A percentile compares a stretch with the other conserved stretches of the same genome.
These are phyloP conservation scores for Beauveria pseudobassiana DNA, from an alignment of 2,329 filamentous ascomycete species.

Conservation along the genomic window DNA sequence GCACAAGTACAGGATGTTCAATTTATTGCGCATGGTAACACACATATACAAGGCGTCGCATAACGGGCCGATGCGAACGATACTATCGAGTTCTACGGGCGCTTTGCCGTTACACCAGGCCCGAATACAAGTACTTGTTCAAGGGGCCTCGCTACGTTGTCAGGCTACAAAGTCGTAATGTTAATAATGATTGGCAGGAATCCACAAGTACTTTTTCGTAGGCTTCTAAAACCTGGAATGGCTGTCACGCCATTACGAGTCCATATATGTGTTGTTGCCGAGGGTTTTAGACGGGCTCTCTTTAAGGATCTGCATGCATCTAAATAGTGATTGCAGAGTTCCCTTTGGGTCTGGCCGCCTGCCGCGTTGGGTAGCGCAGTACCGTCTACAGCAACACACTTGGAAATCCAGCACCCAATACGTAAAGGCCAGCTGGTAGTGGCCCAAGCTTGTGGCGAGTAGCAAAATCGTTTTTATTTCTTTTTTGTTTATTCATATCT, in stretches of 20 bases:
- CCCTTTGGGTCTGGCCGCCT: background rate
- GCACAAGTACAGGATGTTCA: background rate
- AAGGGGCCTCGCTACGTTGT: background rate
- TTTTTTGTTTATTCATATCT: too few relatives aligned
- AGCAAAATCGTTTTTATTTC: background rate
- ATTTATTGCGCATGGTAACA: background rate
- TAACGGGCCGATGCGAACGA: constrained; percentile 7
- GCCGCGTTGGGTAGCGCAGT: background rate
- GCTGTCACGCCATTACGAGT: background rate
- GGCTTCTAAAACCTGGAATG: background rate
- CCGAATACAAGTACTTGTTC: background rate
- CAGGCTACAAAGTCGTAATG: background rate
- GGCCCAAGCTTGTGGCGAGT: constrained; percentile 2
- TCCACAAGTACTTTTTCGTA: too few relatives aligned
- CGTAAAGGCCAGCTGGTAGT: background rate
- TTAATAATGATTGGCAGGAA: background rate
- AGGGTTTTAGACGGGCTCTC: background rate
- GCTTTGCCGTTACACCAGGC: background rate
- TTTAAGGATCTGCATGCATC: background rate
- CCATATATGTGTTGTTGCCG: background rate
- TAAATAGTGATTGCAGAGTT: background rate
- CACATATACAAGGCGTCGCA: background rate
- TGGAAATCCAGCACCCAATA: background rate
- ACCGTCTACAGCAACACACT: background rate
- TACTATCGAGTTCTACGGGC: background rate